phyloP scores from a whole-genome alignment of 306 rosid species.

The Casuarina cunninghamiana region DNA sequence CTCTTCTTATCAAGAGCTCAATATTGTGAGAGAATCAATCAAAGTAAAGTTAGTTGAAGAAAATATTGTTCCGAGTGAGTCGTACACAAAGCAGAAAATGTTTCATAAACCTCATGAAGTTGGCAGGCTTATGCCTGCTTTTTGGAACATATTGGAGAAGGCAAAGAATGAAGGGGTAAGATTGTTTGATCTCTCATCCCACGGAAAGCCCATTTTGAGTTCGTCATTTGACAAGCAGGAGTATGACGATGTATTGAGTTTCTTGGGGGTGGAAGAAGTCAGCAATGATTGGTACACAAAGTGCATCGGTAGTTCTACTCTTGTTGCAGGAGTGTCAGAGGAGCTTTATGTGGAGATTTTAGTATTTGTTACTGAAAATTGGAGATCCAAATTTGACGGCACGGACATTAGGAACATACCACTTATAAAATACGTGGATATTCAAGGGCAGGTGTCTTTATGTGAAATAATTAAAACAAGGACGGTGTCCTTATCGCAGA shows the following conservation, averaged over 20 bases:
- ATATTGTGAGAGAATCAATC: constrained; percentile 53
- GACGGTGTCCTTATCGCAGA: constrained; percentile 29
- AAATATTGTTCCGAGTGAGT: constrained; percentile 60
- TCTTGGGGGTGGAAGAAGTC: constrained; percentile 50
- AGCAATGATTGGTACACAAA: constrained; percentile 62
- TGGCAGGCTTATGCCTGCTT: constrained; percentile 50
- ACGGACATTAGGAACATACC: constrained; percentile 40
- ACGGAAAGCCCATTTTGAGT: constrained; percentile 46
- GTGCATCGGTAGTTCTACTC: constrained; percentile 60
- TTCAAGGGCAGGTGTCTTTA: constrained; percentile 33
- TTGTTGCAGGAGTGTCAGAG: constrained; percentile 57
- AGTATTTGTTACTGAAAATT: constrained; percentile 44
- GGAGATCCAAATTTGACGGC: constrained; percentile 29
- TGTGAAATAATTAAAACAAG: constrained; percentile 35
- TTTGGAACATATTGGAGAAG: constrained; percentile 54
- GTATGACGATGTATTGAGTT: constrained; percentile 42
- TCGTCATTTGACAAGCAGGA: constrained; percentile 47
- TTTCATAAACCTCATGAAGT: constrained; percentile 64
- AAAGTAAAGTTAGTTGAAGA: constrained; percentile 37
- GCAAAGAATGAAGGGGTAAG: constrained; percentile 40
- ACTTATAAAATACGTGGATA: constrained; percentile 46
- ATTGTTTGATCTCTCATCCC: constrained; percentile 46
- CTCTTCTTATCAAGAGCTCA: constrained; percentile 44
- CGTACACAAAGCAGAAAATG: constrained; percentile 48
- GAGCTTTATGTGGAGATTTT: constrained; percentile 40